phyloP scores from a whole-genome alignment of 2,329 filamentous ascomycete genomes.

The Cercospora beticola region DNA sequence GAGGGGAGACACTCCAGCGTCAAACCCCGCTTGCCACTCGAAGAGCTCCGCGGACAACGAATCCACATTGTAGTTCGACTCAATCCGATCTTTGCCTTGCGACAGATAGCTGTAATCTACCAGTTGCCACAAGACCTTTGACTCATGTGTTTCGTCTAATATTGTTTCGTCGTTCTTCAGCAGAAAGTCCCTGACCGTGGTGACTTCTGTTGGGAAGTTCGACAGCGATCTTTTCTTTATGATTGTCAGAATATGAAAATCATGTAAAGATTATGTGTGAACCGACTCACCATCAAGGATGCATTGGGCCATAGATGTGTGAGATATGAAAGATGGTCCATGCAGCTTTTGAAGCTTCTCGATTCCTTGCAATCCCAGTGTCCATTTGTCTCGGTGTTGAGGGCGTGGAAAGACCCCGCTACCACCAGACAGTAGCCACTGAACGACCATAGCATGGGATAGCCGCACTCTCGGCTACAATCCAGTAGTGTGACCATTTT shows the following conservation, averaged over 20 bases:
- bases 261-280: background rate
- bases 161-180: background rate
- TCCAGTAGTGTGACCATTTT: background rate
- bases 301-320: conserved; percentile 1
- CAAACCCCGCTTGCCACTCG: background rate
- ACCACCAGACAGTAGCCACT: background rate
- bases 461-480: background rate
- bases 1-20: background rate
- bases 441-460: background rate
- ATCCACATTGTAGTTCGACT: background rate
- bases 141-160: background rate
- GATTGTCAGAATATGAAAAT: background rate
- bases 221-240: background rate
- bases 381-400: background rate
- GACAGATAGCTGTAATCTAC: background rate
- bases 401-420: background rate
- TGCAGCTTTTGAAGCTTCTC: background rate
- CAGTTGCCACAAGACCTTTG: background rate
- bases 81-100: background rate
- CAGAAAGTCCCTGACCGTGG: background rate
- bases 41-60: background rate
- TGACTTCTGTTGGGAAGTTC: background rate
- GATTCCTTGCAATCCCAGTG: background rate
- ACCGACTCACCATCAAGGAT: background rate
- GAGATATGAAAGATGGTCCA: background rate